Evolutionary conservation across 257 asterid genomes (phyloP), one percentile per base, ranked within the genome.

Genomic region (Mitragyna speciosa): DNA sequence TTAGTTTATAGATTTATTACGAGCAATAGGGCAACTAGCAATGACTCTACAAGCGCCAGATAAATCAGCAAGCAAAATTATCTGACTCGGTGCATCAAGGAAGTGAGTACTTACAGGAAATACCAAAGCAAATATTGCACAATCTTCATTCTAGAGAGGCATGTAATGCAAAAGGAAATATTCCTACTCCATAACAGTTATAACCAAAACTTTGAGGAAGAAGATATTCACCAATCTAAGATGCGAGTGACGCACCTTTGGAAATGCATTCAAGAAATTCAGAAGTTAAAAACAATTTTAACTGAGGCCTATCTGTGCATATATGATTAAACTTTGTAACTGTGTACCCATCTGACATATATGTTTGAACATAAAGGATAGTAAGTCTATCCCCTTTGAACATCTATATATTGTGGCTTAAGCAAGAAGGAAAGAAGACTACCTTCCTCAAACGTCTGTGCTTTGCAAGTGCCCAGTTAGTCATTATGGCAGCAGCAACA

Each of bases 381-480:
- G 6, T 14, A 64, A 45, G 54, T 26, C 36, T 15, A 56, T 33
- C 10, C 5, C 39, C 14, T 36, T 24, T 7, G 49, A 24, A 33
- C 28, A 19, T 45, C 48, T 36, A 49, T 47, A 51, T 16, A 33
- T 61, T n/a, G 30, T 36, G 15, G 14, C 45, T 59, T 45, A 59
- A 48, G 69, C 7, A 80, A 39, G 59, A 70, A 76, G 72, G 47
- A 76, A 75, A 83, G 65, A 76, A 80, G 33, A 4, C 72, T 79
- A 96, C 99, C 98, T 89, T 96, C 88, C 82, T 94, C 52, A 96
- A 83, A 56, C 98, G 98, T 15, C 92, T 93, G 85, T 96, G 98
- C 87, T 96, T 96, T 74, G 90, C 95, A 26, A 96, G 96, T 65
- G 99, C 97, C 99, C 99, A 96, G 85, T 94, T 96, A 24, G 97